Conservation (phyloP, 306 rosid genomes). For the Sophora flavescens region DNA sequence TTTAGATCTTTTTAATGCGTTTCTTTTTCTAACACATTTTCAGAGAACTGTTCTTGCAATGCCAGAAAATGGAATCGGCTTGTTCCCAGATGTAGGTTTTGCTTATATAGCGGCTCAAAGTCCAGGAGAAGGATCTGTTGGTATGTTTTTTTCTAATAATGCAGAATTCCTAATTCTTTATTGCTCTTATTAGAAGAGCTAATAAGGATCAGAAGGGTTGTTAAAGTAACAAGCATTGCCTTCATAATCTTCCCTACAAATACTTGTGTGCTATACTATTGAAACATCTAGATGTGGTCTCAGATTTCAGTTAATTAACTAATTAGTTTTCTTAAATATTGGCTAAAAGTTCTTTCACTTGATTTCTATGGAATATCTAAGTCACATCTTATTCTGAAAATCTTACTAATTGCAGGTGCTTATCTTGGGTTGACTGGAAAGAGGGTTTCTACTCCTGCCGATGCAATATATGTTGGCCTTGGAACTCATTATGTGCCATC, state of each 20-base stretch:
- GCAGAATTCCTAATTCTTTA: conserved; percentile 27
- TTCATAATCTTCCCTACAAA: neutral
- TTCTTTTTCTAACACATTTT: conserved; percentile 30
- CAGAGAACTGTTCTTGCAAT: conserved; percentile 96
- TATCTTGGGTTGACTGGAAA: conserved; percentile 98
- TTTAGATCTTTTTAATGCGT: conserved; percentile 39
- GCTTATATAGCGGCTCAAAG: conserved; percentile 89
- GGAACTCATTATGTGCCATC: conserved; percentile 97
- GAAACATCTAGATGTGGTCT: conserved; percentile 22
- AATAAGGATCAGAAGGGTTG: conserved; percentile 34
- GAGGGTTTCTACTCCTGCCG: conserved; percentile 84
- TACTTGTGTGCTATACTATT: conserved; percentile 23
- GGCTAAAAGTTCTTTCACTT: conserved; percentile 33
- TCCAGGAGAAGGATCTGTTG: conserved; percentile 98
- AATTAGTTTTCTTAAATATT: conserved; percentile 14
- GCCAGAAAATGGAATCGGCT: conserved; percentile 99
- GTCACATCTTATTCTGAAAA: conserved; percentile 8
- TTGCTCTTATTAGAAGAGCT: conserved; percentile 36
- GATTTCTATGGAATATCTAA: conserved; percentile 25
- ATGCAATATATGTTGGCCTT: conserved; percentile 87
- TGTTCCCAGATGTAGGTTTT: conserved; percentile 97
- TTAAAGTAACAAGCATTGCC: neutral
- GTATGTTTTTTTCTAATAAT: conserved; percentile 54
- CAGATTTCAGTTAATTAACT: conserved; percentile 9
- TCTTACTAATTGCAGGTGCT: conserved; percentile 68